Evolutionary conservation across 257 asterid genomes (phyloP).

Genomic region (Nicotiana paniculata): DNA sequence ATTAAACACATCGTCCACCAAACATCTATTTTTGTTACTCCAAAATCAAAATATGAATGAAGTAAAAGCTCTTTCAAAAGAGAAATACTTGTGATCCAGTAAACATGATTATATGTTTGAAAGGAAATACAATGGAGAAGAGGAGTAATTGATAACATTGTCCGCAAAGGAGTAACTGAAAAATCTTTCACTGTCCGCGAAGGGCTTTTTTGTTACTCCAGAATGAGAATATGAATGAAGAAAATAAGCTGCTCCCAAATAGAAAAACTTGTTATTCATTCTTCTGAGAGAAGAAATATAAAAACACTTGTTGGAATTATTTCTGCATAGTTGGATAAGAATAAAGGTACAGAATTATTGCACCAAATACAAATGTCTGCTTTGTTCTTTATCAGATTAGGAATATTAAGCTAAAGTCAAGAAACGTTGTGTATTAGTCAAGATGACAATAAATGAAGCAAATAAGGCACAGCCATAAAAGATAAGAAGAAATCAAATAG

Average conservation of each 20-base stretch:
- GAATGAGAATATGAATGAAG: not conserved
- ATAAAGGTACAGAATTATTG: not conserved
- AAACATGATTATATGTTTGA: not conserved
- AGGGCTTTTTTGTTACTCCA: not conserved
- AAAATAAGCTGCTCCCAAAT: not conserved
- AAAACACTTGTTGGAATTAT: not conserved
- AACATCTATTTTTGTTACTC: not conserved
- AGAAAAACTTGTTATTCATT: not conserved
- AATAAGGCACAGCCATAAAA: not conserved
- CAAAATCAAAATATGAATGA: not conserved
- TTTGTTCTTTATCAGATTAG: not conserved
- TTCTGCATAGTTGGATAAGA: not conserved
- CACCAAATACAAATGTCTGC: not conserved
- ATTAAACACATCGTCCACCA: not conserved
- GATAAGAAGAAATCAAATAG: not conserved
- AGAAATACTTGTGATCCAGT: not conserved
- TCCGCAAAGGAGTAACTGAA: not conserved
- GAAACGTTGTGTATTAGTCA: not conserved
- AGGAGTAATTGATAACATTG: not conserved
- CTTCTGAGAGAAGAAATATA: not conserved
- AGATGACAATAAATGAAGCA: not conserved
- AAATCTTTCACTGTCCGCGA: not conserved
- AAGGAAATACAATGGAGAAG: not conserved
- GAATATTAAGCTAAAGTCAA: not conserved
- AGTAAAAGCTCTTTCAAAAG: not conserved